Conservation (phyloP, 2,329 filamentous ascomycete genomes). For the Monilinia laxa region DNA sequence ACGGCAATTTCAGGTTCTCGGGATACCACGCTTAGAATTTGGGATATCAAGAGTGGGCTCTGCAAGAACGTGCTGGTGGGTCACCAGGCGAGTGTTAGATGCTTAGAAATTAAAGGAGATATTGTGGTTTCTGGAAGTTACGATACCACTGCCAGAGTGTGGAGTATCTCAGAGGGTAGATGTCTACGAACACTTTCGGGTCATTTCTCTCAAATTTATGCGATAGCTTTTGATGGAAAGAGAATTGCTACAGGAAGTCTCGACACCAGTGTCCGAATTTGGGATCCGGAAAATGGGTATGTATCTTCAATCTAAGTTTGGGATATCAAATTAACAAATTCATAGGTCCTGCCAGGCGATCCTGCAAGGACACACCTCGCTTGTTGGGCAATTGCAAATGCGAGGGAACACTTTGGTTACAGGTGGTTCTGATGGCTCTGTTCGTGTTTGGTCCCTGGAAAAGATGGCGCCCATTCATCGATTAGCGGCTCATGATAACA, state of each 20-base stretch:
- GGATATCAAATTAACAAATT: conserved; percentile 41
- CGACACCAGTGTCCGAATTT: conserved; percentile 95
- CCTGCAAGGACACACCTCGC: conserved; percentile 91
- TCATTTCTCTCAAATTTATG: conserved; percentile 98
- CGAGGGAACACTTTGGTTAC: conserved; percentile 92
- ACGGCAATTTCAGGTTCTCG: conserved; percentile 95
- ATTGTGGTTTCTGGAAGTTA: conserved; percentile 98
- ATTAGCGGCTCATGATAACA: conserved; percentile 95
- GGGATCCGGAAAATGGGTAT: conserved; percentile 87
- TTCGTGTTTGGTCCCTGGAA: conserved; percentile 92
- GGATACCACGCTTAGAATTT: conserved; percentile 91
- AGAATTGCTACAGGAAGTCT: conserved; percentile 93
- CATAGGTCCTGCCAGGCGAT: conserved; percentile 66
- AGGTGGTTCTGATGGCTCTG: conserved; percentile 92
- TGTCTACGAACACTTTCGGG: conserved; percentile 88
- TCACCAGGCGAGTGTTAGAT: conserved; percentile 92
- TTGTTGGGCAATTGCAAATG: conserved; percentile 96
- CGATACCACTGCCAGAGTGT: conserved; percentile 93
- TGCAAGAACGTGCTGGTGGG: conserved; percentile 91
- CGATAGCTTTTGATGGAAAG: conserved; percentile 93
- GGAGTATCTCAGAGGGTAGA: conserved; percentile 94
- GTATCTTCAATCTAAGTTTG: conserved; percentile 39
- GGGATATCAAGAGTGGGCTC: conserved; percentile 85
- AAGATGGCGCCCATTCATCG: conserved; percentile 91
- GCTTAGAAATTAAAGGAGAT: conserved; percentile 93